Evolutionary conservation across 805 yeast genomes (phyloP).

Genomic region (Grigorovia yakushimaensis): DNA sequence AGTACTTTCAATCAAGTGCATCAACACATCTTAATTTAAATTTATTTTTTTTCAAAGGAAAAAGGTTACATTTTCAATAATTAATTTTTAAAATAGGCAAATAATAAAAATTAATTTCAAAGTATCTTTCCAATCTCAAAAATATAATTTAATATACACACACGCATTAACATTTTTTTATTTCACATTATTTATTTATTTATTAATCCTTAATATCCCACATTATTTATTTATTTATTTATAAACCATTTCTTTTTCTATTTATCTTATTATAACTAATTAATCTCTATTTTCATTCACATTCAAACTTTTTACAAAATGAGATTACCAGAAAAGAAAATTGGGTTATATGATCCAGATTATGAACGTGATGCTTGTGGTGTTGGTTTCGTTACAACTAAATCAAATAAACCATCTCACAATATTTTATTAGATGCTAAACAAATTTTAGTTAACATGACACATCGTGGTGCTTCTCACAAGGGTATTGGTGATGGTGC

Average conservation of each 20-base stretch:
- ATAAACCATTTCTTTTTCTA: constrained; percentile 43
- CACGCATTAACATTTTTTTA: neutral
- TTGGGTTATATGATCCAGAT: constrained; percentile 90
- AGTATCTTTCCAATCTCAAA: neutral
- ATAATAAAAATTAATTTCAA: neutral
- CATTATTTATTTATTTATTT: constrained; percentile 1
- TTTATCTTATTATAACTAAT: constrained; percentile 87
- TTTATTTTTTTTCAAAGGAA: neutral
- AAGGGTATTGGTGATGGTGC: constrained; percentile 99
- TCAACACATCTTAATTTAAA: neutral
- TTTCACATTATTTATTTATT: neutral
- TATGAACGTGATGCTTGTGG: constrained; percentile 97
- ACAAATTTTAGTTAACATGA: constrained; percentile 87
- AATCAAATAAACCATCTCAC: constrained; percentile 80
- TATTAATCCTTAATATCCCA: neutral
- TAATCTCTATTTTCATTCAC: neutral
- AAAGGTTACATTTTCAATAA: neutral
- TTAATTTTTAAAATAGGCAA: neutral
- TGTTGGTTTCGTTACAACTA: constrained; percentile 94
- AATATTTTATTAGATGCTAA: constrained; percentile 88
- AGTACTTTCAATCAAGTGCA: neutral
- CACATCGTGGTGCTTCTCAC: constrained; percentile 97
- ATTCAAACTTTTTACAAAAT: neutral
- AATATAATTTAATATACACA: neutral
- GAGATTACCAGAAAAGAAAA: constrained; percentile 30